A percentile compares a stretch with the other conserved stretches of the same genome.
phyloP scores from a whole-genome alignment of 1,139 yeast genomes.

The Spathaspora sp. region DNA sequence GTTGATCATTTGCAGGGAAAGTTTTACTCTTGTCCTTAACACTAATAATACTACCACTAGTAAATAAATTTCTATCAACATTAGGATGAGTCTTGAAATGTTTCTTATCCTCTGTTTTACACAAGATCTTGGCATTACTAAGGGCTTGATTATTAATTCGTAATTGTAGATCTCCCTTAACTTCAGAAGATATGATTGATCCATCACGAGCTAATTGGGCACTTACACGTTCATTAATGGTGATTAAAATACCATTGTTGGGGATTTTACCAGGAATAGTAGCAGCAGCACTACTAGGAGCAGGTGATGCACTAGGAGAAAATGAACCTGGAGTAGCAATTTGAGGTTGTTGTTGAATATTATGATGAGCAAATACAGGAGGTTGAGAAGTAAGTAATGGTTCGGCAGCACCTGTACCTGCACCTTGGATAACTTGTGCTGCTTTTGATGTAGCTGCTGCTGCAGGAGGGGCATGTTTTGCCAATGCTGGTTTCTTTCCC shows the following conservation, averaged over 20 bases:
- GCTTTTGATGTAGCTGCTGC: slow-evolving; percentile 5
- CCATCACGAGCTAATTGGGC: slow-evolving; percentile 89
- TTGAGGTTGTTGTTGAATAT: slow-evolving; percentile 2
- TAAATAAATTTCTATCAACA: slow-evolving; percentile 77
- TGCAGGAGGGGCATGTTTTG: neutral
- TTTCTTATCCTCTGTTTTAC: slow-evolving; percentile 53
- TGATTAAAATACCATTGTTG: slow-evolving; percentile 78
- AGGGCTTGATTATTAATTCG: slow-evolving; percentile 74
- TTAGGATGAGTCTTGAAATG: slow-evolving; percentile 96
- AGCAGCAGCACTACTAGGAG: slow-evolving; percentile 12
- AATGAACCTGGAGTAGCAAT: slow-evolving; percentile 15
- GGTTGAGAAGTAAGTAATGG: slow-evolving; percentile 25
- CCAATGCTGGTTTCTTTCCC: slow-evolving; percentile 55
- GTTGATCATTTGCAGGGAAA: slow-evolving; percentile 90
- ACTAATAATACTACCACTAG: slow-evolving; percentile 56
- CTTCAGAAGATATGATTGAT: slow-evolving; percentile 66
- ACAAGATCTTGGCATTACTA: slow-evolving; percentile 63
- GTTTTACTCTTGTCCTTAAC: slow-evolving; percentile 76
- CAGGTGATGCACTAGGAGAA: slow-evolving; percentile 26
- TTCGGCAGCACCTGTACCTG: slow-evolving; percentile 8
- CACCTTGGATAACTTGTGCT: neutral
- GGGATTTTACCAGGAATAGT: slow-evolving; percentile 32
- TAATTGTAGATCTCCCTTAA: slow-evolving; percentile 88
- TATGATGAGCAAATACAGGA: slow-evolving; percentile 21
- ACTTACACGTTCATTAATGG: slow-evolving; percentile 72